Evolutionary conservation across 176 grass and related monocot genomes (phyloP).

Genomic region (Pharus latifolius): DNA sequence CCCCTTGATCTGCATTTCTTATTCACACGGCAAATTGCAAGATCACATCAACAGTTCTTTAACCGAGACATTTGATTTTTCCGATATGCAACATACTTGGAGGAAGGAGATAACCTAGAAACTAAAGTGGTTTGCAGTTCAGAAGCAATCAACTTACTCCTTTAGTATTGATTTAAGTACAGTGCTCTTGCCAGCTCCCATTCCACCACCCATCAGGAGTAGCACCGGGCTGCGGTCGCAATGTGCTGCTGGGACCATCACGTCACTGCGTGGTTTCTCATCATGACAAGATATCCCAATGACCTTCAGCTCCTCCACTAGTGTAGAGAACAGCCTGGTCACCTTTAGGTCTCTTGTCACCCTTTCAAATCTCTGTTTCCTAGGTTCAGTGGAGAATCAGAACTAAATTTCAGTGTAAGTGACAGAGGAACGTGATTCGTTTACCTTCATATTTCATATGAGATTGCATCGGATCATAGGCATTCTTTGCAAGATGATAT

Average conservation of each 20-base stretch:
- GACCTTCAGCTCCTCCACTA: conserved; percentile 83
- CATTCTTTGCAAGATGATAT: not conserved
- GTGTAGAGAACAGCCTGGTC: conserved; percentile 74
- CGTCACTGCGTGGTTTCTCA: conserved; percentile 34
- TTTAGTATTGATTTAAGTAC: conserved; percentile 82
- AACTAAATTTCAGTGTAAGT: not conserved
- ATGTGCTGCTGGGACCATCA: conserved; percentile 73
- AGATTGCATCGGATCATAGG: not conserved
- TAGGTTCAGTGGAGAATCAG: conserved; percentile 14
- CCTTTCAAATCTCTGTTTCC: conserved; percentile 80
- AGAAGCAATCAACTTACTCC: conserved; percentile 45
- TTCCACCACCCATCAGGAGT: conserved; percentile 87
- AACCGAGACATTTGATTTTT: not conserved
- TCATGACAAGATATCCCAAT: conserved; percentile 40
- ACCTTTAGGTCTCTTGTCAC: conserved; percentile 66
- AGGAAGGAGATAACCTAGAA: not conserved
- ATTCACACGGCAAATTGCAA: not conserved
- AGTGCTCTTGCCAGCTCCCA: conserved; percentile 98
- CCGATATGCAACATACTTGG: not conserved
- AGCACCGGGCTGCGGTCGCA: conserved; percentile 74
- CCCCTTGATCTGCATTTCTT: not conserved
- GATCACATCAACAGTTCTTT: not conserved
- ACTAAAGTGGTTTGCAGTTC: not conserved
- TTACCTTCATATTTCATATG: not conserved
- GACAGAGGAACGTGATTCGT: not conserved